These are phyloP conservation scores for Platanthera guangdongensis DNA, from an alignment of 106 monocot genomes.

Conservation along the genomic window DNA sequence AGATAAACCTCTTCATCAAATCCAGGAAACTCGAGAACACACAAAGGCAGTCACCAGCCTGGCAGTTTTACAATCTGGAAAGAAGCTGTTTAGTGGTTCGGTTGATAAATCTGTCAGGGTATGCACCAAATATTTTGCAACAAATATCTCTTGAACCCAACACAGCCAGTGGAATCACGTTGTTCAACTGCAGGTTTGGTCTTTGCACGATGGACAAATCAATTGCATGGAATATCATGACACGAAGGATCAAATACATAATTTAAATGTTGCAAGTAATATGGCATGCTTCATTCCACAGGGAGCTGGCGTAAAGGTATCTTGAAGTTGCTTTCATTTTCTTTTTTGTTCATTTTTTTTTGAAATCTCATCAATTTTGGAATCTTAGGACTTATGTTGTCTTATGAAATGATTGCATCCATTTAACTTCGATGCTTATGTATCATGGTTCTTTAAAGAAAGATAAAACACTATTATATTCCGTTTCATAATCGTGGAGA, in stretches of 20 bases:
- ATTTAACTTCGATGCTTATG: background rate
- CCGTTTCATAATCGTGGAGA: background rate
- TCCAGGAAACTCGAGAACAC: constrained; percentile 41
- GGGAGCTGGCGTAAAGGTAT: constrained; percentile 53
- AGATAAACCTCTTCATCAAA: constrained; percentile 28
- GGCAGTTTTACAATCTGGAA: constrained; percentile 31
- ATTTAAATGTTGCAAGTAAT: constrained; percentile 30
- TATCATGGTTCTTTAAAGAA: background rate
- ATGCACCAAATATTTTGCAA: background rate
- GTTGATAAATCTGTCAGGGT: constrained; percentile 45
- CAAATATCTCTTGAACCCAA: background rate
- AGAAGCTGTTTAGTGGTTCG: constrained; percentile 46
- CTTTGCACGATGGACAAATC: constrained; percentile 21
- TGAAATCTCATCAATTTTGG: background rate
- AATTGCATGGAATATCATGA: constrained; percentile 37
- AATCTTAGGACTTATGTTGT: background rate
- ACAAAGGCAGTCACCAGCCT: constrained; percentile 50
- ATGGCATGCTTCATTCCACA: constrained; percentile 46
- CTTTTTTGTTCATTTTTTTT: background rate
- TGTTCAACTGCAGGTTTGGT: constrained; percentile 29
- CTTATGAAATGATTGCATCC: background rate
- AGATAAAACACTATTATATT: background rate
- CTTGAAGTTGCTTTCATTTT: background rate
- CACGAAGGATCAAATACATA: constrained; percentile 40
- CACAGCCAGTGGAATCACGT: background rate